Evolutionary conservation across 306 rosid species (phyloP), one percentile per base, ranked within the genome.

Genomic region (Dryas drummondii): DNA sequence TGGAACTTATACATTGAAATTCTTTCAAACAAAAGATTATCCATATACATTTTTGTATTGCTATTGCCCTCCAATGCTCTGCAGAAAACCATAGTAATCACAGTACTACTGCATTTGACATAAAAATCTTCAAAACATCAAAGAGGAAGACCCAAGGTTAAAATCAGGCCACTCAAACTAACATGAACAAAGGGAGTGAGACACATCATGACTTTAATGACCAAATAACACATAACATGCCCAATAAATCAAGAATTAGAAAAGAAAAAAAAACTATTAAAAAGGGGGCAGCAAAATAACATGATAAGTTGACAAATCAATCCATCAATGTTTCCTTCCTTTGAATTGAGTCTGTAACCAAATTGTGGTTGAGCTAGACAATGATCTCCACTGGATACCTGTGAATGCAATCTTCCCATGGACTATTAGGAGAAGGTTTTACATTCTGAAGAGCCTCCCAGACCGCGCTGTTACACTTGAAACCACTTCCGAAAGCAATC

Each of bases 381-480:
- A 8, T 72, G 47, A 73, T 71, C 73, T 80, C 19, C 79, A 91
- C 89, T 0, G 91, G 97, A 52, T 91, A 91, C 74, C 13, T 79
- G 22, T 87, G 53, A 77, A 91, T 84, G 80, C 90, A 87, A 79
- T 91, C 93, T 60, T 82, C 89, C 96, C 91, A 88, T 3, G 97
- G 93, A 81, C 61, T 79, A 55, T 64, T 78, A 0, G 82, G 73
- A 11, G 91, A 82, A 1, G 96, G 76, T 73, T 85, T 82, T 0
- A 91, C 88, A 72, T 79, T 72, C 68, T 81, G 68, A n/a, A 91
- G 79, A 9, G 93, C 97, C 53, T 85, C 69, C 97, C 97, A 88
- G 13, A 88, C 91, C 0, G 90, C 93, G 68, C 92, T 91, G 76
- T 88, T 90, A 67, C 96, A 90, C 83, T 88, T 90, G 57, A 88